Base-by-base conservation (phyloP, 2,329 filamentous ascomycete genomes). In the Aspergillus felis region DNA sequence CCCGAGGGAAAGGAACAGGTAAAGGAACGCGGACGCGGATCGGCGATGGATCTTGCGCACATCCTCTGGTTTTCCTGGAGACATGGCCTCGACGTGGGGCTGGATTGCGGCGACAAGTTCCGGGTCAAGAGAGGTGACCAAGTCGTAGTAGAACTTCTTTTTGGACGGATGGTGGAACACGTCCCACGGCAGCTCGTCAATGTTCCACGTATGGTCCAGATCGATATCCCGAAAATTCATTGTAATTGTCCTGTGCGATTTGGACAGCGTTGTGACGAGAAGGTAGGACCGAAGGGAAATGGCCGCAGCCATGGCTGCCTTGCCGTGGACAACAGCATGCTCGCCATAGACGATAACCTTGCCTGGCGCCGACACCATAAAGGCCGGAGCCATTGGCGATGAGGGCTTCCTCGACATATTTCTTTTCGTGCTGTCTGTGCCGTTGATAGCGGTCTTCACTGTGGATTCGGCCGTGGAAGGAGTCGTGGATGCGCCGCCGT, bases 321-420 rank as follows among this genome's bases (percentile, higher is more conserved):
- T 97, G 71, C 92, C 92, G 71, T 99, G 87, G 22, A 99, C 94
- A n/a, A 97, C 94, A 2, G 94, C 90, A 78, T 99, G 94, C 75
- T 99, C 94, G 64, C 94, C 94, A 77, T 93, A 97, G 54, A 97
- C 91, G 73, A 99, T 99, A 71, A 97, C 94, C 75, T 99, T 99
- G 62, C 93, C 95, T 0, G 94, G 94, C 2, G 95, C 93, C 17
- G 94, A 97, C 57, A 97, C 92, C 90, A 99, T 96, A 73, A 99
- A 99, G 60, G 92, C 81, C 47, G 93, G 92, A 77, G 94, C 83
- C 79, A 88, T 83, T 1, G 86, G 84, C 51, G 83, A 83, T 24
- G 79, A 81, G 5, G 73, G 58, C 61, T 80, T 80, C 55, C 76
- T 71, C 38, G 61, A 52, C 60, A 68, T 66, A 22, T 58, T 49